phyloP scores from a whole-genome alignment of 345 rosid genomes.

The Litchi chinensis region DNA sequence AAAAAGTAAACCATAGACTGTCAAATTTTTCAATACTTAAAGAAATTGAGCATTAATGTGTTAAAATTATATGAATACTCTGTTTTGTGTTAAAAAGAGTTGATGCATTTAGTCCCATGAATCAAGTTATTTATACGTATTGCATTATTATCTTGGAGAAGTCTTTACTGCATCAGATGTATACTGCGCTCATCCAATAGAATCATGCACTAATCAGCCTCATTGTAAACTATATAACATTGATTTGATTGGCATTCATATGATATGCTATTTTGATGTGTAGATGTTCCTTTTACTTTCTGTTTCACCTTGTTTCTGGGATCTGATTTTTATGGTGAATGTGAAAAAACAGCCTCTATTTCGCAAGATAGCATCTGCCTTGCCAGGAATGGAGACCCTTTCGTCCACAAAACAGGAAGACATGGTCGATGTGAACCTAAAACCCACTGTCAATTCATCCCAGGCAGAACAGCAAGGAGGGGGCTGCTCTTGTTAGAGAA shows the following conservation, averaged over 20 bases:
- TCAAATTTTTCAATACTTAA: too few species aligned
- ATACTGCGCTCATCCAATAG: too few species aligned
- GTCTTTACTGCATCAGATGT: too few species aligned
- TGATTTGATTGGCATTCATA: background rate
- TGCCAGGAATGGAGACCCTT: constrained; percentile 95
- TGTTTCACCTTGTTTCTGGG: background rate
- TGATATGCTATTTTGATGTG: background rate
- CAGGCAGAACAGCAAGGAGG: constrained; percentile 81
- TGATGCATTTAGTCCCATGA: too few species aligned
- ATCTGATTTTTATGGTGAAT: background rate
- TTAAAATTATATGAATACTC: too few species aligned
- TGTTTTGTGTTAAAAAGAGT: too few species aligned
- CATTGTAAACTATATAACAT: background rate
- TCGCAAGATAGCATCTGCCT: constrained; percentile 91
- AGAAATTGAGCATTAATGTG: too few species aligned
- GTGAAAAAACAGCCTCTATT: constrained; percentile 72
- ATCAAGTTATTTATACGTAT: too few species aligned
- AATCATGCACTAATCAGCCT: background rate
- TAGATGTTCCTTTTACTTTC: background rate
- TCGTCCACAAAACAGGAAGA: constrained; percentile 87
- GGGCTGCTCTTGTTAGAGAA: constrained; percentile 76
- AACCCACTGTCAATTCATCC: constrained; percentile 67
- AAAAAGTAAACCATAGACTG: too few species aligned
- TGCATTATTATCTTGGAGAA: background rate
- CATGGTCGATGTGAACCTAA: constrained; percentile 96